Evolutionary conservation across 768 basidiomycete genomes (phyloP), one percentile per base, ranked within the genome.

Genomic region (Lyophyllum shimeji): DNA sequence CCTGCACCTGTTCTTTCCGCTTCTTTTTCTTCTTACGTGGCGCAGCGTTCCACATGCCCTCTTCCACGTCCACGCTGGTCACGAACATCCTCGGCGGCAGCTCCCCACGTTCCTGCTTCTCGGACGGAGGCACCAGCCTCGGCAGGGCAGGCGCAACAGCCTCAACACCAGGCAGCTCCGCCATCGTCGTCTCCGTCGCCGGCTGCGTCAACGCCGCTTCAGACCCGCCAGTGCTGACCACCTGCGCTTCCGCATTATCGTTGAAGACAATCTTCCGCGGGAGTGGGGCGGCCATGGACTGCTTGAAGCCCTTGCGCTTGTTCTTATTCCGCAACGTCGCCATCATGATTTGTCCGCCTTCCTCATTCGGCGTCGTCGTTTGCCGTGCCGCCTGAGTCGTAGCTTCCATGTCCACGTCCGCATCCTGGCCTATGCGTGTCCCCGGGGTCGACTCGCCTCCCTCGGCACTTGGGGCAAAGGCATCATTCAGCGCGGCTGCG

Each of bases 41-140:
- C 49, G 51, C 50, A 25, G 42, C 47, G 24, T 54, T 67, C 70
- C 71, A 74, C 63, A 76, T 56, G 1, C 74, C 79, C 23, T 74
- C 79, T 61, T 88, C 87, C 23, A 90, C 85, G 57, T 90, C 86
- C 1, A 90, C 75, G 59, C 83, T 85, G 2, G 88, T 89, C 31
- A 90, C 85, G 57, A 90, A 83, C 62, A 90, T 65, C 50, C 86
- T 84, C 3, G 73, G 62, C 0, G 89, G 89, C 7, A 90, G 61
- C 46, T 71, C 63, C 17, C 80, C 81, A 3, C 50, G 60, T 27
- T 73, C 76, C 48, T 80, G 69, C 44, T 82, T 79, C 63, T 85
- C 81, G 3, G 89, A 90, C 0, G 89, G 89, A 1, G 87, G 84
- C 29, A 88, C 60, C 11, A 88, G 68, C 1, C 73, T 76, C 7